Base-by-base conservation (phyloP, 805 yeast genomes). In the Kuraishia molischiana region DNA sequence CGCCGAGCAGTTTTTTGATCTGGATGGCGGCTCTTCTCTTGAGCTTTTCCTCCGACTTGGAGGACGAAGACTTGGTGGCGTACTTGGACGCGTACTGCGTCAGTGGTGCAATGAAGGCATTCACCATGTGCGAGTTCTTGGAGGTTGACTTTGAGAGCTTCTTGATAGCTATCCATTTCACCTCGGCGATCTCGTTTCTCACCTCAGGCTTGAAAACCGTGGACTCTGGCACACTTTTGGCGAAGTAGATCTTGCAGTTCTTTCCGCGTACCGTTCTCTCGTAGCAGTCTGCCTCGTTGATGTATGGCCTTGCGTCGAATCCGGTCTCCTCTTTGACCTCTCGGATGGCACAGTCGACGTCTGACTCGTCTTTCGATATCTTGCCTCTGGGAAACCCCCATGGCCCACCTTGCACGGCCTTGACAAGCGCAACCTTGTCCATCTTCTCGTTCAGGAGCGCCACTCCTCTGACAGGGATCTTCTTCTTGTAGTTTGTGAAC, bases 361-460 rank as follows among this genome's bases (percentile, higher is more conserved):
- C 98, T 13, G 77, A 65, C 62, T 92, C 99, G 52, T 80, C 94
- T 54, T 92, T 89, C 29, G 94, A 85, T 40, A 92, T 92, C 59
- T 92, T 92, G 4, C 99, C 99, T 56, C 95, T 69, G 4, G 99
- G 99, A 52, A 92, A 92, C 5, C 95, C 83, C 97, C 97, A 92
- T 1, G 82, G 61, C 24, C 64, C 60, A 10, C 87, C 72, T 44
- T 85, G 94, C 36, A 79, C 77, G 3, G 96, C 97, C 52, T 85
- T 79, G 4, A 92, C 95, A 45, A 92, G 61, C 21, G 94, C 53
- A 9, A 85, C 64, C 52, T 84, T 85, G 39, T 77, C 72, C 63
- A 86, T 56, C 24, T 69, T 72, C 38, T 71, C 65, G 53, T 85
- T 87, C 50, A 92, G 70, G 38, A 94, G 65, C 6, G 95, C 95